Evolutionary conservation across 1,139 yeast species (phyloP), one percentile per base, ranked within the genome.

Genomic region (Candida pseudoviswanathii): DNA sequence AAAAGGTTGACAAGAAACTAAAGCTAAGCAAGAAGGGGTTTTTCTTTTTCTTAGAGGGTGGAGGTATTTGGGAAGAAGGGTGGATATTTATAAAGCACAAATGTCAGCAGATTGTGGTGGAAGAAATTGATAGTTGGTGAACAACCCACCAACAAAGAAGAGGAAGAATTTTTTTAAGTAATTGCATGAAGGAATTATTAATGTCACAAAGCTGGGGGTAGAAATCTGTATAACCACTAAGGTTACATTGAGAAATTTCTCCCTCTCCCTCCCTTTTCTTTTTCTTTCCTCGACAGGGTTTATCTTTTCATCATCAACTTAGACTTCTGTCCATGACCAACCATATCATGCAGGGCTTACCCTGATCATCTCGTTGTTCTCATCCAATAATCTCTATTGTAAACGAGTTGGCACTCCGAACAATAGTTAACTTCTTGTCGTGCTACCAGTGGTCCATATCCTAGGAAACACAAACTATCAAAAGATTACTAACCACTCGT

Each of bases 181-280:
- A 30, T 29, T 30, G 36, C 25, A 25, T 5, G 36, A 8, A 16
- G 31, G n/a, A 30, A 4, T 41, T 30, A n/a, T 27, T 3, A 10
- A 21, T n/a, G 27, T 11, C 16, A 30, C 34, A 41, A 30, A 41
- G 22, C 9, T 4, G 16, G 10, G 22, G 26, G 36, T 21, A 22
- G 7, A 30, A 16, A 27, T 39, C 11, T 40, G 40, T 26, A 42
- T 42, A 42, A 42, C 45, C 45, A 42, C 16, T 40, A 42, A 42
- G 45, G 45, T 42, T 27, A 27, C 30, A 27, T 27, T 8, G 9
- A 6, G 6, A 8, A 6, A 6, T 27, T 6, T 27, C 30, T 6
- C 30, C 30, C 9, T 27, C 9, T 27, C 9, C 9, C 9, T 27
- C 9, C 6, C 9, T 27, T 27, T 27, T 27, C 30, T 27, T 27